A percentile compares a stretch with the other conserved stretches of the same genome.
These are phyloP conservation scores for Fomitopsis pinicola DNA, from an alignment of 1,284 basidiomycete species.

Conservation along the genomic window DNA sequence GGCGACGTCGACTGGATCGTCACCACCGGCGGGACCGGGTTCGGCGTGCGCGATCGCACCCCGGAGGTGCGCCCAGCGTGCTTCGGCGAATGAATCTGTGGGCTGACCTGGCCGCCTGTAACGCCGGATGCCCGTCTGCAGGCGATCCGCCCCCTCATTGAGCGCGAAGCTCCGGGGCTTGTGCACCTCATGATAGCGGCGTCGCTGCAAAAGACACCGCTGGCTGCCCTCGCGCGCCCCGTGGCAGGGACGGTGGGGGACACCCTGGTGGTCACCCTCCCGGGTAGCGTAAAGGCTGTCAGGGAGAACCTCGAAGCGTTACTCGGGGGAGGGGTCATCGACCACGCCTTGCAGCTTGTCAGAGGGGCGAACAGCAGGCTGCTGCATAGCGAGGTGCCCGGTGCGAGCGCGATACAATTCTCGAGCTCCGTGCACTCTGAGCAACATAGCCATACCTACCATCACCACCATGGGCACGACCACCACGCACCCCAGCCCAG, in stretches of 20 bases:
- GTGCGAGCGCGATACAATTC: conserved; percentile 22
- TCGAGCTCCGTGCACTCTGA: conserved; percentile 22
- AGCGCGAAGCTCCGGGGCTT: conserved; percentile 74
- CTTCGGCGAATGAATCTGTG: conserved; percentile 1
- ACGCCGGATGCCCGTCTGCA: conserved; percentile 21
- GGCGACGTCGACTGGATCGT: conserved; percentile 65
- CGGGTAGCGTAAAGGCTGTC: conserved; percentile 83
- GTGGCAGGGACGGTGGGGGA: conserved; percentile 69
- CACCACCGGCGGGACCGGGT: conserved; percentile 86
- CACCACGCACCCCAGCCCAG: conserved; percentile 47
- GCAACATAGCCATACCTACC: conserved; percentile 22
- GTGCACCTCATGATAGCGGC: conserved; percentile 69
- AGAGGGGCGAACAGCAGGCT: conserved; percentile 61
- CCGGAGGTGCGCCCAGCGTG: conserved; percentile 56
- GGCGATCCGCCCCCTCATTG: conserved; percentile 71
- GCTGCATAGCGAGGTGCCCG: conserved; percentile 39
- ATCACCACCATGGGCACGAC: conserved; percentile 40
- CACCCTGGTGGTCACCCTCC: conserved; percentile 75
- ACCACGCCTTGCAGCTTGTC: conserved; percentile 75
- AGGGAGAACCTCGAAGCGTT: conserved; percentile 71
- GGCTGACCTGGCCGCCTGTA: not conserved
- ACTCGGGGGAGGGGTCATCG: conserved; percentile 49
- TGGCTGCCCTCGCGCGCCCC: conserved; percentile 80
- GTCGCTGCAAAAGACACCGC: conserved; percentile 71
- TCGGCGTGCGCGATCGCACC: conserved; percentile 74